Base-by-base conservation (phyloP, 345 rosid species). In the Sonneratia caseolaris region DNA sequence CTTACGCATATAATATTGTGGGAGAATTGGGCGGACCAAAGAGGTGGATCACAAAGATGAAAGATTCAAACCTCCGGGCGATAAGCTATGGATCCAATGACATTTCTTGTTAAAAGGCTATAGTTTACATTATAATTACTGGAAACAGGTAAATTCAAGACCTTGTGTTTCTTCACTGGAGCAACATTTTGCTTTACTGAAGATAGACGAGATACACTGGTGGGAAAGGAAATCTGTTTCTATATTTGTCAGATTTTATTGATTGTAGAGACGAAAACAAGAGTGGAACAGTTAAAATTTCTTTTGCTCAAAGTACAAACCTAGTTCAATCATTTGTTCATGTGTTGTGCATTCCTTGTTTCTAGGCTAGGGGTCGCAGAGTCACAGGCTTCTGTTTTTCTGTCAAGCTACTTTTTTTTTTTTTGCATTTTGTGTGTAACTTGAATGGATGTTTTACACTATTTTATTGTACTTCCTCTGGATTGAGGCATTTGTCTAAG, bases 1-100 rank as follows among this genome's bases (percentile, higher is more conserved):
- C 94, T 0, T 95, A 90, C 79, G 97, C 98, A 1, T 95, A 95
- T 73, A 95, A 95, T 38, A 76, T 92, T 61, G 64, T 67, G 21
- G 99, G 91, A 68, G 84, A 87, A 74, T 83, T 88, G 49, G 78
- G 70, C 43, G 86, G 90, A 21, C 88, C 98, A 70, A 82, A 75
- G 48, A 92, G 78, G 78, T 92, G 99, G 98, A 86, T 88, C 86
- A 85, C 97, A 27, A 89, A 92, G 74, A 87, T 95, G 96, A 87
- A 91, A 36, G 87, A 92, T 81, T 71, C 85, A 32, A 92, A 86
- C 81, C 90, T 95, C 72, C 48, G 76, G 83, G 92, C 90, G 68
- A 86, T 90, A 70, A 95, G 99, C 76, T 92, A 90, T 64, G 99
- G 99, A 37, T 82, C 97, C 47, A 86, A 80, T 69, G 70, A 66